phyloP scores from a whole-genome alignment of 345 rosid genomes.

The Raphanus raphanistrum region DNA sequence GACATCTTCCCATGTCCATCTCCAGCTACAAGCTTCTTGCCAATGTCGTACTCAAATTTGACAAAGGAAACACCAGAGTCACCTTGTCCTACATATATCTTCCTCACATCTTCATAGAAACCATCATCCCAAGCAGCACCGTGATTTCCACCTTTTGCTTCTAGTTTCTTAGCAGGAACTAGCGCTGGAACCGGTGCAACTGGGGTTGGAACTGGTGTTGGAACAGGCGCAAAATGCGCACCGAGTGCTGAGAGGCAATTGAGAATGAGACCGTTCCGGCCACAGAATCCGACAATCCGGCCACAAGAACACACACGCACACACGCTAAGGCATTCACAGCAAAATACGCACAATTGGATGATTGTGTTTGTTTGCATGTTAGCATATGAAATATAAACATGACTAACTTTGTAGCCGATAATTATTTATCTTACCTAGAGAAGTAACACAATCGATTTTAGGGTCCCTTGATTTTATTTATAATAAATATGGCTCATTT shows the following conservation, averaged over 20 bases:
- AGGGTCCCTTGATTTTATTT: background rate
- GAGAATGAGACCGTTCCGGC: background rate
- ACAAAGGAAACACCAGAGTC: slow-evolving; percentile 8
- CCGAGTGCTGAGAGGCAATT: slow-evolving; percentile 4
- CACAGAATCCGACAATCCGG: slow-evolving; percentile 19
- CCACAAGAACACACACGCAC: background rate
- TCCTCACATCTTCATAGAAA: slow-evolving; percentile 1
- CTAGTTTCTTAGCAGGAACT: background rate
- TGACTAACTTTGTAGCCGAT: background rate
- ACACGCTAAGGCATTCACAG: background rate
- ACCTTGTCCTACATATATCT: slow-evolving; percentile 14
- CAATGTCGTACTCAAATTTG: slow-evolving; percentile 7
- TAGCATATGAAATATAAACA: background rate
- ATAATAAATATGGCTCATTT: background rate
- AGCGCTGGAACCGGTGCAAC: background rate
- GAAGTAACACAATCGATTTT: background rate
- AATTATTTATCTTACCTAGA: background rate
- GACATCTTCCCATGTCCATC: slow-evolving; percentile 22
- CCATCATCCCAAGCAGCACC: slow-evolving; percentile 30
- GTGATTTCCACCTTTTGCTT: slow-evolving; percentile 17
- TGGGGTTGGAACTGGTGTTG: background rate
- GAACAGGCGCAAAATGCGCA: slow-evolving; percentile 10
- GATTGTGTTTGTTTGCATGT: background rate
- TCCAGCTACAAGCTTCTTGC: background rate
- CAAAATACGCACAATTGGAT: background rate